Evolutionary conservation across 768 basidiomycete genomes (phyloP), one percentile per base, ranked within the genome.

Genomic region (Kwoniella dendrophila): DNA sequence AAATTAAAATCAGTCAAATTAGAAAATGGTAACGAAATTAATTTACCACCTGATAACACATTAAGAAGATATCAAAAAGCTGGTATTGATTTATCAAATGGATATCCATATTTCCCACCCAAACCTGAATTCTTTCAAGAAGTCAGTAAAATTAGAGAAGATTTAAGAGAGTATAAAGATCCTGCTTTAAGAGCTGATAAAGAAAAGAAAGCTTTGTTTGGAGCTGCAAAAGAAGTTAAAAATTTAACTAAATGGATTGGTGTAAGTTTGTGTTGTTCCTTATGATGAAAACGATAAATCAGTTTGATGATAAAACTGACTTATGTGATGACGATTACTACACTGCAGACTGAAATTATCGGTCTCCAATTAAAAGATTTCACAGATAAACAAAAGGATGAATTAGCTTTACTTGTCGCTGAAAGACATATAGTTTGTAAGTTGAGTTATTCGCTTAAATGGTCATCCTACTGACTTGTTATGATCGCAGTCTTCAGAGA

Each of bases 291-390:
- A n/a, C n/a, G n/a, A n/a, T n/a, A n/a, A n/a, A n/a, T n/a, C n/a
- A n/a, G 34, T 36, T 36, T 36, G 8, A 8, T n/a, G 24, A 29
- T 32, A 30, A 32, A 32, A 32, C 50, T 34, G 24, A 11, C 32
- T 52, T 22, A 62, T 43, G n/a, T 20, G 33, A 32, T 20, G 16
- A 7, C n/a, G n/a, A 20, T 26, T 47, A 20, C 8, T 4, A 4
- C 50, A 27, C 8, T 8, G 7, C 43, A 89, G 18, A 89, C 88
- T 29, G 90, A 91, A 74, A 80, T 91, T 48, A 73, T 80, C 4
- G 90, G 89, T 6, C 80, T 91, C 64, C 89, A 92, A 78, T 82
- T 92, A 26, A 82, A 86, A 59, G 85, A 88, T 69, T 81, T 90
- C 8, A 82, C 69, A 81, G 81, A 84, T 60, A 62, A 80, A 29